phyloP scores from a whole-genome alignment of 2,329 filamentous ascomycete species.

The Aspergillus melleus region DNA sequence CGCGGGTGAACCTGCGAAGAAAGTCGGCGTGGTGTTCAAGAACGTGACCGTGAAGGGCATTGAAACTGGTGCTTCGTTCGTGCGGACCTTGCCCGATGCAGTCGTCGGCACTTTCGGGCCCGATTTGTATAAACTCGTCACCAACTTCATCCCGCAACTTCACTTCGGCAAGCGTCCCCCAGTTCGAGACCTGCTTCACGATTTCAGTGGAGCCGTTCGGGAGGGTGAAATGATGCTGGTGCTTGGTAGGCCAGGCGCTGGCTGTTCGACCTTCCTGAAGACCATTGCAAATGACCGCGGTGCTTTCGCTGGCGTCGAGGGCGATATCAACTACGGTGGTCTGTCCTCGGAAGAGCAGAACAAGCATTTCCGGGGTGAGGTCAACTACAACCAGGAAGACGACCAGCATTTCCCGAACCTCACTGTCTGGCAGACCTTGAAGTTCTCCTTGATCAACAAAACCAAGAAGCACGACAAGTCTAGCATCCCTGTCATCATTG shows the following conservation, averaged over 20 bases:
- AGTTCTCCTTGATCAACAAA: conserved; percentile 73
- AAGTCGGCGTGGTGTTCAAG: conserved; percentile 75
- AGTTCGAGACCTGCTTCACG: conserved; percentile 60
- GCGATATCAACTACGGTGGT: conserved; percentile 71
- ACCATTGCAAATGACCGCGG: conserved; percentile 69
- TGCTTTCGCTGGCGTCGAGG: conserved; percentile 65
- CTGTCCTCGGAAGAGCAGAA: conserved; percentile 67
- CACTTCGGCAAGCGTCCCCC: conserved; percentile 50
- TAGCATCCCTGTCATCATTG: conserved; percentile 68
- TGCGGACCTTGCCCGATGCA: conserved; percentile 71
- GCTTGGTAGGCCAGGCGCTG: conserved; percentile 70
- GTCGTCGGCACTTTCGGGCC: conserved; percentile 78
- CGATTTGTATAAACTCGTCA: conserved; percentile 68
- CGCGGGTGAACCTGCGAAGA: conserved; percentile 66
- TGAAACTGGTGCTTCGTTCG: conserved; percentile 66
- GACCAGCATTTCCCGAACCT: conserved; percentile 72
- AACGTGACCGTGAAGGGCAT: conserved; percentile 73
- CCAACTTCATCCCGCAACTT: conserved; percentile 53
- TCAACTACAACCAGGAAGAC: conserved; percentile 76
- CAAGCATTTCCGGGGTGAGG: conserved; percentile 70
- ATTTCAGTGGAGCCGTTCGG: conserved; percentile 67
- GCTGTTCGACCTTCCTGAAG: conserved; percentile 76
- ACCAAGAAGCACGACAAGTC: conserved; percentile 65
- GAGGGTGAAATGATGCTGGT: conserved; percentile 73
- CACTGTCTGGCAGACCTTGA: conserved; percentile 75